phyloP scores from a whole-genome alignment of 768 basidiomycete genomes.

The Suillus alpinus region DNA sequence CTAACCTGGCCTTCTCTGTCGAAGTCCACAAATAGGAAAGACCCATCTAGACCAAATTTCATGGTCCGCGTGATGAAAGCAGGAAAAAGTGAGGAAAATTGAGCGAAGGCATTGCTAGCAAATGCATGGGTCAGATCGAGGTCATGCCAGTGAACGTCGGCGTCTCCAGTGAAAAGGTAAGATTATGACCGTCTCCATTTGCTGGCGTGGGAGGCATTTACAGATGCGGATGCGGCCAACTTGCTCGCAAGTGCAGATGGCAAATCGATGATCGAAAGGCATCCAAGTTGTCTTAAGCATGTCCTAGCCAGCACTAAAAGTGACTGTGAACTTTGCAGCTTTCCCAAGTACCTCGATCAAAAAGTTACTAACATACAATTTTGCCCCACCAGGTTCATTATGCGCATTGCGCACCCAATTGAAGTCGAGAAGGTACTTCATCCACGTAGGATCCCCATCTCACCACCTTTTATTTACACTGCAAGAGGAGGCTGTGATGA shows the following conservation, averaged over 20 bases:
- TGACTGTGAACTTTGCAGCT: too few relatives aligned
- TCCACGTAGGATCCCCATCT: too few relatives aligned
- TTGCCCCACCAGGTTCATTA: too few relatives aligned
- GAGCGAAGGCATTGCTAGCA: conserved; percentile 72
- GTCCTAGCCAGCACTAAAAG: too few relatives aligned
- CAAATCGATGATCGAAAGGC: conserved; percentile 38
- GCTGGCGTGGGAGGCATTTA: too few relatives aligned
- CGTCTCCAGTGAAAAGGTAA: conserved; percentile 80
- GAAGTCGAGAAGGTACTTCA: too few relatives aligned
- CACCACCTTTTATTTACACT: too few relatives aligned
- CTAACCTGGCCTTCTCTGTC: too few relatives aligned
- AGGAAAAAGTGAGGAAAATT: conserved; percentile 62
- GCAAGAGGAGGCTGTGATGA: too few relatives aligned
- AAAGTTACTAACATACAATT: too few relatives aligned
- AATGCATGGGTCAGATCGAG: conserved; percentile 82
- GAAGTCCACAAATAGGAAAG: conserved; percentile 36
- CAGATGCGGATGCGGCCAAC: conserved; percentile 36
- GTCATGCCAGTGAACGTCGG: conserved; percentile 83
- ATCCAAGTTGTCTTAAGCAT: neutral
- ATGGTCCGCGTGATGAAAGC: conserved; percentile 32
- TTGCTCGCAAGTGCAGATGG: conserved; percentile 77
- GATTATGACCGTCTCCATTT: conserved; percentile 57
- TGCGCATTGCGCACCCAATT: too few relatives aligned
- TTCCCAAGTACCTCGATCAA: too few relatives aligned
- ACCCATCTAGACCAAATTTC: conserved; percentile 13